Evolutionary conservation across 2,329 filamentous ascomycete genomes (phyloP), one percentile per base, ranked within the genome.

Genomic region (Fusarium nodosum): DNA sequence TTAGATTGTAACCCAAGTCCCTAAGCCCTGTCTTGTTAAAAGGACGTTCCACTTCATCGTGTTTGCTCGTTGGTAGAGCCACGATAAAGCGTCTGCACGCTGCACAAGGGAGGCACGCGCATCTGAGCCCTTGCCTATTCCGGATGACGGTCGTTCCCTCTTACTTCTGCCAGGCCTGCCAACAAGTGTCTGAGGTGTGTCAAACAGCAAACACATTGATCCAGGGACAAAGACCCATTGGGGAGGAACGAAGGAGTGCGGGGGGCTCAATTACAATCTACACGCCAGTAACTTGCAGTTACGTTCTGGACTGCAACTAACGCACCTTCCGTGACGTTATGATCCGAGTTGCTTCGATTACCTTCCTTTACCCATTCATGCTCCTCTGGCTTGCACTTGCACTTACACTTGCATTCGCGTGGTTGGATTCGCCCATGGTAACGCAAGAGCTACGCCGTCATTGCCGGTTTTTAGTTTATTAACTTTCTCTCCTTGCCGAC

Each of bases 61-160:
- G 60, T 68, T 59, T 67, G 62, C 60, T 70, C 66, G 66, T 69
- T 74, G 62, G 65, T 50, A 56, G 28, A 53, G 42, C 60, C 36
- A 47, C 52, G 50, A 56, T 62, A 65, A 51, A 58, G 50, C 62
- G 44, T 28, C 57, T 68, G 58, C 51, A 66, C 42, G 46, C 66
- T 69, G 66, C 65, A 62, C 50, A 41, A 52, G 51, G 51, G 60
- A 56, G 60, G 51, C 65, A 66, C 51, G 41, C 59, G 64, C 57
- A 67, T 60, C 58, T 56, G 62, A 44, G 56, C 46, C 66, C 51
- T 71, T 72, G 45, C 72, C 72, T 73, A 71, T 64, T 74, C 56
- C 30, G 72, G 72, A 56, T 61, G 60, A 65, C 66, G 58, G 56
- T 45, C 56, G 56, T 51, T 41, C 36, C 45, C 50, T 55, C 45